phyloP scores from a whole-genome alignment of 495 filamentous ascomycete species.

The Jackrogersella multiformis region DNA sequence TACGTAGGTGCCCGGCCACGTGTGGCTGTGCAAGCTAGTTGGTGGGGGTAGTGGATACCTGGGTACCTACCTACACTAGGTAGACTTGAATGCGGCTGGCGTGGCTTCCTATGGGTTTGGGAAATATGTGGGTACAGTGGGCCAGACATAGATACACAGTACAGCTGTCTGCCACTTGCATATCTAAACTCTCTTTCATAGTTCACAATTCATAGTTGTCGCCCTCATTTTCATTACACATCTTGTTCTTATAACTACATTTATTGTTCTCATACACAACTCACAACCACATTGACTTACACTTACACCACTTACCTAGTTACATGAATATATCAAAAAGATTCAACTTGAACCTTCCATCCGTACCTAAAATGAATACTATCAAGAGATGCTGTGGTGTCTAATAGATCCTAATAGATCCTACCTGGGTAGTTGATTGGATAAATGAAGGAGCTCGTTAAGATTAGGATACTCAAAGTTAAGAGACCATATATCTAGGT shows the following conservation, averaged over 20 bases:
- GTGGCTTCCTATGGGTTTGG: not conserved
- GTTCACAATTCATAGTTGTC: too few species aligned
- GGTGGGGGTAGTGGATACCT: constrained; percentile 6
- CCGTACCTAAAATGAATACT: not conserved
- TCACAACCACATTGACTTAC: not conserved
- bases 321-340: not conserved
- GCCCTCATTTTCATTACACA: too few species aligned
- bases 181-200: not conserved
- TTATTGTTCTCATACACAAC: not conserved
- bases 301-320: not conserved
- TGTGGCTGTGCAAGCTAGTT: constrained; percentile 32
- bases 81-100: not conserved
- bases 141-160: too few species aligned
- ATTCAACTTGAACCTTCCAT: not conserved
- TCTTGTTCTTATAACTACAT: not conserved
- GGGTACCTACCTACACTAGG: not conserved
- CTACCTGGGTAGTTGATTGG: not conserved
- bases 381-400: not conserved
- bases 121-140: too few species aligned
- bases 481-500: not conserved
- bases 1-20: constrained; percentile 10
- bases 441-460: not conserved
- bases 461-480: not conserved
- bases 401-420: not conserved
- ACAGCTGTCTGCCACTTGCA: constrained; percentile 6